Percentiles rank a stretch among this genome's conserved stretches.
Conservation (phyloP, 2,329 filamentous ascomycete species). For the Podosphaera leucotricha region DNA sequence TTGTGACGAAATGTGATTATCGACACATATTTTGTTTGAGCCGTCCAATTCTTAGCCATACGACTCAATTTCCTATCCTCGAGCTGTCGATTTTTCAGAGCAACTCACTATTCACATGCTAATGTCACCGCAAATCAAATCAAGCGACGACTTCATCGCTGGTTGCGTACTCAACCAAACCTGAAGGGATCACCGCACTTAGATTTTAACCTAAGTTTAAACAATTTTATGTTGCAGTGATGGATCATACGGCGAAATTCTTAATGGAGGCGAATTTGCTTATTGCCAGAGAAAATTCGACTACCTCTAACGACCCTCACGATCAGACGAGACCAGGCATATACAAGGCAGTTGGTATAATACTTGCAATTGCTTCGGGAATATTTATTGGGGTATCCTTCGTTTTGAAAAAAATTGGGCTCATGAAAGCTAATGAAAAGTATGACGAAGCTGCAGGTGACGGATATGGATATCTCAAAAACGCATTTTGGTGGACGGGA, state of each 20-base stretch:
- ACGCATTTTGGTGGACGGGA: conserved; percentile 79
- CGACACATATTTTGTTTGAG: too few species aligned
- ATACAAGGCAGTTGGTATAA: conserved; percentile 74
- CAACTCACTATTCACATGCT: too few species aligned
- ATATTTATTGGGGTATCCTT: conserved; percentile 88
- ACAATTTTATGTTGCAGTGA: conserved; percentile 7
- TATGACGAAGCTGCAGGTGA: conserved; percentile 92
- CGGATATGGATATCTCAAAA: conserved; percentile 93
- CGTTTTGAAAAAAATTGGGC: conserved; percentile 79
- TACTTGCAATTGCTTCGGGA: conserved; percentile 66
- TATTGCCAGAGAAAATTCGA: conserved; percentile 22
- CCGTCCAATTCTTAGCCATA: too few species aligned
- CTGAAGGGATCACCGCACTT: too few species aligned
- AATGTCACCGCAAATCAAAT: too few species aligned
- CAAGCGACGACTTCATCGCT: too few species aligned
- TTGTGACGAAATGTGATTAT: too few species aligned
- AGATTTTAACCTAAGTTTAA: too few species aligned
- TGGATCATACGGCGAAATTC: conserved; percentile 18
- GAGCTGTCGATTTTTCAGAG: too few species aligned
- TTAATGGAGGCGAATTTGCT: conserved; percentile 19
- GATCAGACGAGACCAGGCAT: conserved; percentile 12
- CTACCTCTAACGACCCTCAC: conserved; percentile 8
- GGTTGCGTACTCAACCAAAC: too few species aligned
- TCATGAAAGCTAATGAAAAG: conserved; percentile 82
- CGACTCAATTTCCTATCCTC: too few species aligned